Percentiles rank a stretch among this genome's conserved stretches.
phyloP scores from a whole-genome alignment of 148 eudicot species.

The Camellia granthamiana region DNA sequence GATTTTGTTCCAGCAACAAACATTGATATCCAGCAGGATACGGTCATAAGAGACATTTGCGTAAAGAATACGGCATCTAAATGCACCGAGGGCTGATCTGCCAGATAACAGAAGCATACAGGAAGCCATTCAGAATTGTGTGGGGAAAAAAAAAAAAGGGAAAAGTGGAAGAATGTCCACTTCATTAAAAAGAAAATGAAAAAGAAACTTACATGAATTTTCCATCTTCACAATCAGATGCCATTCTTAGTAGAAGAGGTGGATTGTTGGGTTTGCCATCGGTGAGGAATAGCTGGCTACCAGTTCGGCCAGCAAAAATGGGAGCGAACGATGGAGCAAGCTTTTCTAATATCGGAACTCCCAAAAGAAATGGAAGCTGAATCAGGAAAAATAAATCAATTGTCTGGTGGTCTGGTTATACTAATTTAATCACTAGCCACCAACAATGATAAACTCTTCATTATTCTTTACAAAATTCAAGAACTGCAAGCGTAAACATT shows the following conservation, averaged over 20 bases:
- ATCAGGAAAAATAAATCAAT: slow-evolving; percentile 20
- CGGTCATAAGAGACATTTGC: slow-evolving; percentile 93
- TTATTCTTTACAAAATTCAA: background rate
- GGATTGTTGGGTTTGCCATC: slow-evolving; percentile 83
- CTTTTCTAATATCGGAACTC: slow-evolving; percentile 82
- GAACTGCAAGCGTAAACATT: background rate
- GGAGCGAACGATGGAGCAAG: slow-evolving; percentile 83
- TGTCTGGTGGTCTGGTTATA: slow-evolving; percentile 28
- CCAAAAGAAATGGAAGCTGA: slow-evolving; percentile 91
- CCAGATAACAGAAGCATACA: slow-evolving; percentile 24
- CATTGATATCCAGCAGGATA: slow-evolving; percentile 51
- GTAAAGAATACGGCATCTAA: slow-evolving; percentile 78
- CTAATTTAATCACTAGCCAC: background rate
- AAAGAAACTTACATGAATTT: slow-evolving; percentile 68
- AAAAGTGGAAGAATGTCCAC: background rate
- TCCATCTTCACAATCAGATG: slow-evolving; percentile 79
- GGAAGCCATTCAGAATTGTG: slow-evolving; percentile 15
- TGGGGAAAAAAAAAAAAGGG: background rate
- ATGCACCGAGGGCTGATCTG: slow-evolving; percentile 95
- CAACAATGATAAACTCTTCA: slow-evolving; percentile 16
- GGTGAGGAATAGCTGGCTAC: slow-evolving; percentile 91
- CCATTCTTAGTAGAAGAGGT: slow-evolving; percentile 89
- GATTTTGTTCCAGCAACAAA: background rate
- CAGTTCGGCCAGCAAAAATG: slow-evolving; percentile 81
- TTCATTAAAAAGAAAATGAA: background rate